Percentiles rank a stretch among this genome's conserved stretches.
Evolutionary conservation across 495 filamentous ascomycete species (phyloP).

Genomic region (Neurospora sp.): DNA sequence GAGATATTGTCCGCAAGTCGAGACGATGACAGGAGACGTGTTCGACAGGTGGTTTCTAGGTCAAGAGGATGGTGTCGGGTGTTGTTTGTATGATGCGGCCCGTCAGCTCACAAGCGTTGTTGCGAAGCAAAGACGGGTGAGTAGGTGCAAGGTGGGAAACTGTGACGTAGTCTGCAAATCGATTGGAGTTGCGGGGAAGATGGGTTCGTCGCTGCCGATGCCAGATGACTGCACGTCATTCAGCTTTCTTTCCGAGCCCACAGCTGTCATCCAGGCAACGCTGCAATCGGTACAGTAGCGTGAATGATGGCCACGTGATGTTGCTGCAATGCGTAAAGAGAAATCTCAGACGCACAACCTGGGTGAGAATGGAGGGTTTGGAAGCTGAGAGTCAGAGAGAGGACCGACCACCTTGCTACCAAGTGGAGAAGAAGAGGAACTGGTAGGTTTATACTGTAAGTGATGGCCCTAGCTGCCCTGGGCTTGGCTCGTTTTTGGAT

Average conservation of each 20-base stretch:
- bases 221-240: background rate
- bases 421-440: background rate
- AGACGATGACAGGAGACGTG: background rate
- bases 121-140: background rate
- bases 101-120: background rate
- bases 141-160: background rate
- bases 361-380: background rate
- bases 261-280: background rate
- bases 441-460: background rate
- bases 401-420: background rate
- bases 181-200: background rate
- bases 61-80: background rate
- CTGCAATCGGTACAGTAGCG: background rate
- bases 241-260: background rate
- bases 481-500: background rate
- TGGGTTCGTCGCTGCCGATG: background rate
- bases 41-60: background rate
- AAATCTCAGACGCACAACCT: background rate
- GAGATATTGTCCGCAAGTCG: background rate
- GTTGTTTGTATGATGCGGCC: background rate
- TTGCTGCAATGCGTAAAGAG: background rate
- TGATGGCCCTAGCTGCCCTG: background rate
- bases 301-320: background rate
- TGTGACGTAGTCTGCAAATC: background rate
- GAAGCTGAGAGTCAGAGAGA: background rate